Conservation (phyloP, 164 flowering plant species). For the Paratinospora sagittata region DNA sequence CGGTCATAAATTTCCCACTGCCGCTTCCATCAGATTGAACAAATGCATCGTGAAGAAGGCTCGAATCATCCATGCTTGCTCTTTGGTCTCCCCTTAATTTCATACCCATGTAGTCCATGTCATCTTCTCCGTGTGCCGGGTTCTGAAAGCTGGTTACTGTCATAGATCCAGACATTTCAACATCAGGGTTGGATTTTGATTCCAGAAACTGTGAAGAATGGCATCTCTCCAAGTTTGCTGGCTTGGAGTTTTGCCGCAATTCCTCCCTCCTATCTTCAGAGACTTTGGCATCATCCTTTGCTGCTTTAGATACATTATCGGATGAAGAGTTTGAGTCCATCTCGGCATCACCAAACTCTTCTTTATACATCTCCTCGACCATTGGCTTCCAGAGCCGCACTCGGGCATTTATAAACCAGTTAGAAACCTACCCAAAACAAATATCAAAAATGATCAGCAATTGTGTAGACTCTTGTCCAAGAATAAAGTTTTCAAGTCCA, state of each 20-base stretch:
- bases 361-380: constrained; percentile 99
- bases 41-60: constrained; percentile 36
- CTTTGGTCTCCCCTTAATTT: constrained; percentile 33
- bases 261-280: constrained; percentile 49
- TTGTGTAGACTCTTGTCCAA: not conserved
- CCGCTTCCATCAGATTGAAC: constrained; percentile 32
- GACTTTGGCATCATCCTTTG: constrained; percentile 27
- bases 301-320: constrained; percentile 38
- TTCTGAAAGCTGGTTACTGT: constrained; percentile 23
- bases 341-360: constrained; percentile 72
- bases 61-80: constrained; percentile 28
- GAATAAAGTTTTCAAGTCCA: not conserved
- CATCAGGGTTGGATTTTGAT: constrained; percentile 35
- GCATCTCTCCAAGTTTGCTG: constrained; percentile 34
- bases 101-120: constrained; percentile 29
- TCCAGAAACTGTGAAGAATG: constrained; percentile 31
- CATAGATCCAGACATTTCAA: constrained; percentile 36
- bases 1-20: constrained; percentile 46
- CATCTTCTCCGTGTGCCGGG: constrained; percentile 22
- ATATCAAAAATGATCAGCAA: not conserved
- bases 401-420: constrained; percentile 96
- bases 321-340: constrained; percentile 72
- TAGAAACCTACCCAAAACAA: constrained; percentile 62
- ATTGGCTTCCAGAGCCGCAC: constrained; percentile 98
- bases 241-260: constrained; percentile 33